Conservation (phyloP, 805 yeast species). For the Candida andamanensis region DNA sequence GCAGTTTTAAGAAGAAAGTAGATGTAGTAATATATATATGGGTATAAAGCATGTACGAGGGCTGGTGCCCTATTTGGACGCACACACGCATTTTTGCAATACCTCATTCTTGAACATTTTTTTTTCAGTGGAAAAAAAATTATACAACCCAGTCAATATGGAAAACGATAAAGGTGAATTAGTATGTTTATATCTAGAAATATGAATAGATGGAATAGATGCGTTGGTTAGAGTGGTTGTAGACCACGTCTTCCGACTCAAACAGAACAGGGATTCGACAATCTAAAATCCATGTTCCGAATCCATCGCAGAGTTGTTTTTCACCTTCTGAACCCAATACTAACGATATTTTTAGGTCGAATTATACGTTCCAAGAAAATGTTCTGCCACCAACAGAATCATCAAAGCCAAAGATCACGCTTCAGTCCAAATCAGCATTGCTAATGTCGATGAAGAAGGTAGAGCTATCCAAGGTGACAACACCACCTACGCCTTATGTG, state of each 20-base stretch:
- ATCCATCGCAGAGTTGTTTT: not conserved
- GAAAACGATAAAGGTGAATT: slow-evolving; percentile 99
- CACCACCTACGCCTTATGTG: slow-evolving; percentile 95
- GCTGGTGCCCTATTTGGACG: not conserved
- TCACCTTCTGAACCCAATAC: slow-evolving; percentile 16
- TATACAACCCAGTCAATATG: slow-evolving; percentile 54
- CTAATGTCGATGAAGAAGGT: slow-evolving; percentile 96
- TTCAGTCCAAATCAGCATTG: slow-evolving; percentile 97
- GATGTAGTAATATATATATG: too few species aligned
- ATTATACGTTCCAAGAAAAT: slow-evolving; percentile 99
- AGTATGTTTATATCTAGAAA: slow-evolving; percentile 68
- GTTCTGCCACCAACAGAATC: slow-evolving; percentile 99
- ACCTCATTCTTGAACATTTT: slow-evolving; percentile 1
- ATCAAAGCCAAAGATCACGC: slow-evolving; percentile 99
- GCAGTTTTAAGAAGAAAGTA: slow-evolving; percentile 66
- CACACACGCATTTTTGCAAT: not conserved
- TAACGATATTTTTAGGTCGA: slow-evolving; percentile 77
- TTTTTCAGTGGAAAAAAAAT: slow-evolving; percentile 7
- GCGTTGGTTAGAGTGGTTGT: too few species aligned
- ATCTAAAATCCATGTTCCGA: too few species aligned
- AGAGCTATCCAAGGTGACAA: slow-evolving; percentile 85
- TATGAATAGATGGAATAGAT: too few species aligned
- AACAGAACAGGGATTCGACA: too few species aligned
- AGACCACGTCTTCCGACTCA: too few species aligned
- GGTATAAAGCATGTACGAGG: too few species aligned